Base-by-base conservation (phyloP, 192 early-diverging fungal genomes). In the Piromyces sp. region DNA sequence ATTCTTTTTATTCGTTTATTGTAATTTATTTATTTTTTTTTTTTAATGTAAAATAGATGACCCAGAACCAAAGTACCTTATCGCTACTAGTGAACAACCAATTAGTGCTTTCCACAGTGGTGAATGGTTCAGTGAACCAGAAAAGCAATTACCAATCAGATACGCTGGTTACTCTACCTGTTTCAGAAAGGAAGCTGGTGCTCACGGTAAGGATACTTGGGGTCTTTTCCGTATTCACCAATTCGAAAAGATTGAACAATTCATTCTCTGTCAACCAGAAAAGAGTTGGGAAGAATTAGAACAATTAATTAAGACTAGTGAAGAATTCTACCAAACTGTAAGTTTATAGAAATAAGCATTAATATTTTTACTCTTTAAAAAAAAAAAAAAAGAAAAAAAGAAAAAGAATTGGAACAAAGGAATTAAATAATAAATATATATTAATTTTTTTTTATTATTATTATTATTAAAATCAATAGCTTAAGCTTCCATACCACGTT, bases 191-290 rank as follows among this genome's bases (percentile, higher is more conserved):
- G 98, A 99, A 89, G 98, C 98, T 33, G 98, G 98, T 81, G 95
- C 96, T 0, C 94, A 95, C 84, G 98, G 98, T 80, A 91, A 95
- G 83, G 98, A 99, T 85, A 98, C 95, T 29, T 95, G 95, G 96
- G 98, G 98, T 81, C 94, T 98, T 83, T 99, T 99, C 93, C 94
- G 98, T 79, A 97, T 99, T 30, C 98, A 99, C 87, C 98, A 99
- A 92, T 99, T 99, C 85, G 98, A 99, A 86, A 99, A 99, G 91
- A 89, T 99, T 80, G 98, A 99, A 90, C 98, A 99, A 88, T 98
- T 99, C 87, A 94, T 95, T 78, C 86, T 99, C 81, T 94, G 94
- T 15, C 95, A 95, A 82, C 97, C 98, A 40, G 96, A 96, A 83
- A 98, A 98, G 90, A 95, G 94, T 36, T 98, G 97, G 97, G 97